Evolutionary conservation across 2,329 filamentous ascomycete species (phyloP).

Genomic region (Tolypocladium pustulatum): DNA sequence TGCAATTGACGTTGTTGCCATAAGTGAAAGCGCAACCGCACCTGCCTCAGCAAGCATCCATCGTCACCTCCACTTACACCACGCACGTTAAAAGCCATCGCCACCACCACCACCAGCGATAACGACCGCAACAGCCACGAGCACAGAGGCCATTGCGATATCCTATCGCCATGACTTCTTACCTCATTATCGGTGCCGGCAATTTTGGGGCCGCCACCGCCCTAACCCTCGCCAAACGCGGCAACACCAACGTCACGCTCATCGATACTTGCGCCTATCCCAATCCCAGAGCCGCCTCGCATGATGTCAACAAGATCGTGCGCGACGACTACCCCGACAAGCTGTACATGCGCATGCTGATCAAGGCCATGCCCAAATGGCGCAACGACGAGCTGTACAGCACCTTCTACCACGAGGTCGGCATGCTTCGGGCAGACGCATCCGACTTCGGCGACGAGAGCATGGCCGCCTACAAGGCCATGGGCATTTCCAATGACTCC

Average conservation of each 20-base stretch:
- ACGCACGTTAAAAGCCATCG: background rate
- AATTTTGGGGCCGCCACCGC: conserved; percentile 34
- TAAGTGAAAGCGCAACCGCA: background rate
- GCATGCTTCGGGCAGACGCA: conserved; percentile 35
- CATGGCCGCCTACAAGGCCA: conserved; percentile 23
- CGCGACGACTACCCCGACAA: conserved; percentile 29
- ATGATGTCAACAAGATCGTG: conserved; percentile 35
- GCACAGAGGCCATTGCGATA: background rate
- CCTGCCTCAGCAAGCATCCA: background rate
- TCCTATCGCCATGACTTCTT: conserved; percentile 5
- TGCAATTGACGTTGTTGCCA: background rate
- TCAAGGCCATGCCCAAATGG: conserved; percentile 29
- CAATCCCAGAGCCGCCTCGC: conserved; percentile 31
- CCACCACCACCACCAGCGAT: background rate
- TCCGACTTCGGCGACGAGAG: conserved; percentile 34
- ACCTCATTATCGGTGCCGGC: conserved; percentile 30
- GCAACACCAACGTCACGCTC: conserved; percentile 19
- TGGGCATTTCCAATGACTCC: conserved; percentile 28
- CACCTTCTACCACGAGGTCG: conserved; percentile 44
- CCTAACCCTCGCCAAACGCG: conserved; percentile 20
- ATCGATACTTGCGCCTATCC: conserved; percentile 24
- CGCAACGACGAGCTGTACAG: conserved; percentile 37
- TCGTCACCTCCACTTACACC: background rate
- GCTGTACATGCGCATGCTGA: conserved; percentile 28
- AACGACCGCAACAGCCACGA: background rate